These are phyloP conservation scores for Fraxinus nigra DNA, from an alignment of 305 asterid species.

Conservation along the genomic window DNA sequence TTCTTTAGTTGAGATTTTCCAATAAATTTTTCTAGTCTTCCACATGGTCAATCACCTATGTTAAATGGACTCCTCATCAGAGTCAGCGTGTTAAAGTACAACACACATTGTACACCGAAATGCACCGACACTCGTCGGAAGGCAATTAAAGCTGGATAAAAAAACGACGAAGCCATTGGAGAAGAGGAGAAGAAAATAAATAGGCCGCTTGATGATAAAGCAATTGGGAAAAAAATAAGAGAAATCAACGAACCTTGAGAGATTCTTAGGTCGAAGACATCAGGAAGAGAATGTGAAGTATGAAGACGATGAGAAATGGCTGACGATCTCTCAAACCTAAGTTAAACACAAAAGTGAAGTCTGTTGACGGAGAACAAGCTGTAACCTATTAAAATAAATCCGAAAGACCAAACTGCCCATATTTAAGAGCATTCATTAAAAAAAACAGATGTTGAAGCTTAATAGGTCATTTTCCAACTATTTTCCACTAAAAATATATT, in stretches of 20 bases:
- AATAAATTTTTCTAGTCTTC: not conserved
- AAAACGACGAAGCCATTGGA: not conserved
- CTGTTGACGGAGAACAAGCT: not conserved
- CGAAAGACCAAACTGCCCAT: not conserved
- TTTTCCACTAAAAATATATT: not conserved
- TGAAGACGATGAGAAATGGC: not conserved
- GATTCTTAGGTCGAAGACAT: not conserved
- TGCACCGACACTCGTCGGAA: not conserved
- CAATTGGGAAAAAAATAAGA: not conserved
- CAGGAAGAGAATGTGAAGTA: not conserved
- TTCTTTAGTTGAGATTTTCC: not conserved
- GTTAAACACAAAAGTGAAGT: not conserved
- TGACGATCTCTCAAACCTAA: not conserved
- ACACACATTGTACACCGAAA: not conserved
- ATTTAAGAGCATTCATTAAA: not conserved
- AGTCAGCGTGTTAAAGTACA: not conserved
- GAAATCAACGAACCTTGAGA: not conserved
- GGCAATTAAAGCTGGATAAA: not conserved
- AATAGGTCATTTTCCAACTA: not conserved
- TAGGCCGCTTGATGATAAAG: not conserved
- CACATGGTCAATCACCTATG: not conserved
- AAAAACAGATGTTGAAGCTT: not conserved
- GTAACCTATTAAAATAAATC: not conserved
- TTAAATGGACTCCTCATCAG: not conserved
- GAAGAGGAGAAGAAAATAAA: not conserved